Conservation (phyloP, 768 basidiomycete genomes). For the Panaeolus papilionaceus region DNA sequence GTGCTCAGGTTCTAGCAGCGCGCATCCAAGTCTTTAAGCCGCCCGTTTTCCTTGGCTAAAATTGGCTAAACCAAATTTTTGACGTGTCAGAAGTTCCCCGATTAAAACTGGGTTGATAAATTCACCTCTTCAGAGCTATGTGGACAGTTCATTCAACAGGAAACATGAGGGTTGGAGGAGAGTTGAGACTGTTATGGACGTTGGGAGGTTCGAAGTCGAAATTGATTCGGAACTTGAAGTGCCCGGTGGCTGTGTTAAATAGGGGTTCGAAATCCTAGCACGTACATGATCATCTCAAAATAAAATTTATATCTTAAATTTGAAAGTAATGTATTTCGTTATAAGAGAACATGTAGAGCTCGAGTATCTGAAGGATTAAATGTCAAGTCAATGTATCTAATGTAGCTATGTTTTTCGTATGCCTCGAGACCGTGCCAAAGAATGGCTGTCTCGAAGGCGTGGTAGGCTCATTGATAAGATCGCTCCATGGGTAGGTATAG, state of each 20-base stretch:
- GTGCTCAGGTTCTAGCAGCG: no score
- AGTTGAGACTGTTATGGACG: background rate
- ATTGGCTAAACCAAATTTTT: background rate
- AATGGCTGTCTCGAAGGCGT: background rate
- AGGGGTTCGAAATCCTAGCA: background rate
- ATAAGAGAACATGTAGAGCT: background rate
- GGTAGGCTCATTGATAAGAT: background rate
- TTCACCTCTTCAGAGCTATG: background rate
- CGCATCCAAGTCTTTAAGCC: background rate
- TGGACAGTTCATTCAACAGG: background rate
- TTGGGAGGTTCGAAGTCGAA: background rate
- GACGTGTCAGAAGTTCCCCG: background rate
- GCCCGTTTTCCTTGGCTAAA: background rate
- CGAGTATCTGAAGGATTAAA: background rate
- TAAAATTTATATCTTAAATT: no score
- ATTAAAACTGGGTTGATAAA: background rate
- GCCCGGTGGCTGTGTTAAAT: background rate
- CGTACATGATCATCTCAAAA: no score
- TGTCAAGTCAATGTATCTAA: background rate
- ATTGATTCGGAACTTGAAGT: background rate
- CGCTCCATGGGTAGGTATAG: background rate
- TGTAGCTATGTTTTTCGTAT: conserved; percentile 1
- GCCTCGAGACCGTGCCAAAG: background rate
- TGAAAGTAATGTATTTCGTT: no score
- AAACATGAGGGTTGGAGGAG: background rate